Evolutionary conservation across 2,329 filamentous ascomycete genomes (phyloP).

Genomic region (Aspergillus neoniger): DNA sequence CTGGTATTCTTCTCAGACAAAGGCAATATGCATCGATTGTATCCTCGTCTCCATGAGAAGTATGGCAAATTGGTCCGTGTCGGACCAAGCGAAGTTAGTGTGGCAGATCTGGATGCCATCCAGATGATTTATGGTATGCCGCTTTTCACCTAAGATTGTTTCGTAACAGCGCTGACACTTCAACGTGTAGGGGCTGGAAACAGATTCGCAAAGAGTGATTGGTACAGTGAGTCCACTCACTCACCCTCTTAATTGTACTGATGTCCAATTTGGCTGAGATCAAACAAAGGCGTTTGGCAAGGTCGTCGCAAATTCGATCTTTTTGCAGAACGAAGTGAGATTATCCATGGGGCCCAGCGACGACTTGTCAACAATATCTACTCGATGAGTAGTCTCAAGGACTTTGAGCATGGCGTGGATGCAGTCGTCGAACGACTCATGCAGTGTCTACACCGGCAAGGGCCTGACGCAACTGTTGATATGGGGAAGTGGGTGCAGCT

Average conservation of each 20-base stretch:
- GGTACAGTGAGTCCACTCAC: neutral
- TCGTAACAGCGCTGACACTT: too few relatives aligned
- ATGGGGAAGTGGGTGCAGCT: neutral
- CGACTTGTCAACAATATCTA: neutral
- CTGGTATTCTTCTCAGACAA: neutral
- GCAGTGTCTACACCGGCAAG: neutral
- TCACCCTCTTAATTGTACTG: neutral
- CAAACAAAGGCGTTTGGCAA: neutral
- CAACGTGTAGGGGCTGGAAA: neutral
- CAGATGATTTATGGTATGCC: neutral
- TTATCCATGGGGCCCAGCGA: neutral
- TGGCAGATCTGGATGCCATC: neutral
- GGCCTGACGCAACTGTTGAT: neutral
- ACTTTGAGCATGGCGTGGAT: neutral
- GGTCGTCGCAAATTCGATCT: neutral
- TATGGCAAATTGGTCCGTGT: neutral
- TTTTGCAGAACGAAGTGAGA: neutral
- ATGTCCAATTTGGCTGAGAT: neutral
- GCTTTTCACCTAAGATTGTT: too few relatives aligned
- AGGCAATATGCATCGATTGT: neutral
- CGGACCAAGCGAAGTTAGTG: neutral
- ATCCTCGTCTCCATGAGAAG: neutral
- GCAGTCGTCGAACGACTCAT: neutral
- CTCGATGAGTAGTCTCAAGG: neutral
- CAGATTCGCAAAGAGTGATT: neutral